Conservation (phyloP, 441 rosid genomes). For the Pelargonium australe region DNA sequence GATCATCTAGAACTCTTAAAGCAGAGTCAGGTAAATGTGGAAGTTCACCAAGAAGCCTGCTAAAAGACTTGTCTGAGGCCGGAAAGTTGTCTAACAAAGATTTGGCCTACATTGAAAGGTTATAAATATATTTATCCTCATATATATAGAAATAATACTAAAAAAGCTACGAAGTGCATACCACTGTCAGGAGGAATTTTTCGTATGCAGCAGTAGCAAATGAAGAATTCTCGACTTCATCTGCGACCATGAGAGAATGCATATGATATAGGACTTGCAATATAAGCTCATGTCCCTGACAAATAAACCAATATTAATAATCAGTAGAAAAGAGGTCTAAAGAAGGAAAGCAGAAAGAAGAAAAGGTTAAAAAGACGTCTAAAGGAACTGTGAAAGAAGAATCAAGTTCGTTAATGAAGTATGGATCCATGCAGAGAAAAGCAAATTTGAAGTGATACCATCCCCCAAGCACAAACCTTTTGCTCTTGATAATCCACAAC, state of each 20-base stretch:
- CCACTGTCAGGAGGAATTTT: slow-evolving; percentile 81
- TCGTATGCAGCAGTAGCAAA: slow-evolving; percentile 53
- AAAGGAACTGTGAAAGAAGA: slow-evolving; percentile 8
- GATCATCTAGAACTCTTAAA: slow-evolving; percentile 68
- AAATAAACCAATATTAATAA: slow-evolving; percentile 23
- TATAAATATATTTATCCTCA: slow-evolving; percentile 30
- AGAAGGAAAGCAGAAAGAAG: neutral
- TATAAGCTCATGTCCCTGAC: slow-evolving; percentile 94
- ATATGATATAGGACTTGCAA: slow-evolving; percentile 82
- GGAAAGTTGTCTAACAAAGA: slow-evolving; percentile 86
- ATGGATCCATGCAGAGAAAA: neutral
- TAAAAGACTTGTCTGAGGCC: slow-evolving; percentile 92
- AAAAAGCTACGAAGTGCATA: slow-evolving; percentile 31
- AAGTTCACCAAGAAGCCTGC: slow-evolving; percentile 94
- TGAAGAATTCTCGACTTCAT: slow-evolving; percentile 45
- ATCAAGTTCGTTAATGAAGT: neutral
- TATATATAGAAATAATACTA: slow-evolving; percentile 17
- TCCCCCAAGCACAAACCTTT: slow-evolving; percentile 48
- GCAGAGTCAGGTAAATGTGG: slow-evolving; percentile 79
- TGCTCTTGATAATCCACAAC: slow-evolving; percentile 62
- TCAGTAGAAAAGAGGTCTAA: slow-evolving; percentile 14
- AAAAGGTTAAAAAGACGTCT: slow-evolving; percentile 8
- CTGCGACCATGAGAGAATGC: slow-evolving; percentile 49
- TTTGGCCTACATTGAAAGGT: slow-evolving; percentile 54
- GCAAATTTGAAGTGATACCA: neutral